Evolutionary conservation across 192 early-diverging fungal species (phyloP).

Genomic region (Coemansia guatemalensis): DNA sequence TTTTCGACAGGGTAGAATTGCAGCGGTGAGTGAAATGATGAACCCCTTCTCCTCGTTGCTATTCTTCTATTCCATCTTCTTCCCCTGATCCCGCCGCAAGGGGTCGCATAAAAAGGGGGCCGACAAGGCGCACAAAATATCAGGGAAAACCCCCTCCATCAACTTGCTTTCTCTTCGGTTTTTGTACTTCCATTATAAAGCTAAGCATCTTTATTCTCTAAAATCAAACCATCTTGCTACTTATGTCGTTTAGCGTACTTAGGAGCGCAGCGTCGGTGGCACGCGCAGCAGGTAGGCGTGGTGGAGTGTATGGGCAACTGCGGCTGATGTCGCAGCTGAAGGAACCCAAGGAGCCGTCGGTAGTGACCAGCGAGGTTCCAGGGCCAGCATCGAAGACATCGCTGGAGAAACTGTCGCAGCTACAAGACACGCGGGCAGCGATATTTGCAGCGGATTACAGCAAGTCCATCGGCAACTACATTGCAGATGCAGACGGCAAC

Average conservation of each 20-base stretch:
- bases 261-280: constrained; percentile 12
- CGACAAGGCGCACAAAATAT: no score
- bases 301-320: no score
- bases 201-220: neutral
- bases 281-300: neutral
- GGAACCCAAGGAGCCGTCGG: constrained; percentile 60
- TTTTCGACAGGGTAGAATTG: no score
- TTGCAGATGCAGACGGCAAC: constrained; percentile 74
- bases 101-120: no score
- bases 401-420: constrained; percentile 50
- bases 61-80: no score
- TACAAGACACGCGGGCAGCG: constrained; percentile 69
- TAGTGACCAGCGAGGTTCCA: constrained; percentile 56
- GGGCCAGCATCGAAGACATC: constrained; percentile 60
- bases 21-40: no score
- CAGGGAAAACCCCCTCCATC: no score
- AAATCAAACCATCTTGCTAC: neutral
- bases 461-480: constrained; percentile 72
- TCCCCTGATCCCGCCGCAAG: no score
- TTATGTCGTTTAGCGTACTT: constrained; percentile 1
- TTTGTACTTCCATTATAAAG: no score
- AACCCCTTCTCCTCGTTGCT: no score
- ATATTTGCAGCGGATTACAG: constrained; percentile 64
- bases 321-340: constrained; percentile 31
- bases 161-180: no score